Evolutionary conservation across 2,329 filamentous ascomycete genomes (phyloP).

Genomic region (Aspergillus sp.): DNA sequence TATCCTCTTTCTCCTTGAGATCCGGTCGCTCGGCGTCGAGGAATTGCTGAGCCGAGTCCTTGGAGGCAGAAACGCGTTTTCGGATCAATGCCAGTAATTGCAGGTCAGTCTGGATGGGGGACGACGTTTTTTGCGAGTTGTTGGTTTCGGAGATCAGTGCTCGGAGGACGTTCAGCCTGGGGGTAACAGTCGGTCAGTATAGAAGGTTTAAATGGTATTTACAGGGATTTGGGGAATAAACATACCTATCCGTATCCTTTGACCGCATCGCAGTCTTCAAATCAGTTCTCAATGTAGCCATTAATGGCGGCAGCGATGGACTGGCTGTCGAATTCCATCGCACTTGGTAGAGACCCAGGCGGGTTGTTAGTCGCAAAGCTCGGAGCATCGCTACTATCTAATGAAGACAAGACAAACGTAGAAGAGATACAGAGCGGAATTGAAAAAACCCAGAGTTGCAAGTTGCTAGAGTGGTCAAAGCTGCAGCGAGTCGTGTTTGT

Average conservation of each 20-base stretch:
- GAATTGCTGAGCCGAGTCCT: constrained; percentile 45
- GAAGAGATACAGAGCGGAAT: not conserved
- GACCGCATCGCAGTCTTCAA: constrained; percentile 52
- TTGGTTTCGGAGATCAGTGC: constrained; percentile 51
- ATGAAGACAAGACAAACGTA: not conserved
- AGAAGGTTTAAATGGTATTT: not conserved
- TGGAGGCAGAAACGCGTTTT: constrained; percentile 41
- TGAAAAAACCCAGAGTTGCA: not conserved
- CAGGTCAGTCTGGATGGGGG: constrained; percentile 48
- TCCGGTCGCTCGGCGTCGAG: constrained; percentile 42
- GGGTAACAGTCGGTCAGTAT: not conserved
- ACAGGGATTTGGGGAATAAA: not conserved
- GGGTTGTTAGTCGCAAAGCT: constrained; percentile 28
- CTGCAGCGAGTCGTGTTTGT: not conserved
- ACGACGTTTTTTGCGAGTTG: constrained; percentile 48
- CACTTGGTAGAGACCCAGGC: constrained; percentile 28
- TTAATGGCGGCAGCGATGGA: constrained; percentile 41
- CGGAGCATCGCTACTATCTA: constrained; percentile 31
- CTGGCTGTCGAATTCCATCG: constrained; percentile 43
- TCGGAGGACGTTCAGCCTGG: constrained; percentile 49
- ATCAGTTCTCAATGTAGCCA: constrained; percentile 46
- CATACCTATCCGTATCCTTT: constrained; percentile 48
- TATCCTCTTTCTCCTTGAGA: constrained; percentile 46
- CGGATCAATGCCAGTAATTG: constrained; percentile 47
- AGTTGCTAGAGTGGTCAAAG: not conserved